Evolutionary conservation across 2,329 filamentous ascomycete species (phyloP).

Genomic region (Colletotrichum tabaci): DNA sequence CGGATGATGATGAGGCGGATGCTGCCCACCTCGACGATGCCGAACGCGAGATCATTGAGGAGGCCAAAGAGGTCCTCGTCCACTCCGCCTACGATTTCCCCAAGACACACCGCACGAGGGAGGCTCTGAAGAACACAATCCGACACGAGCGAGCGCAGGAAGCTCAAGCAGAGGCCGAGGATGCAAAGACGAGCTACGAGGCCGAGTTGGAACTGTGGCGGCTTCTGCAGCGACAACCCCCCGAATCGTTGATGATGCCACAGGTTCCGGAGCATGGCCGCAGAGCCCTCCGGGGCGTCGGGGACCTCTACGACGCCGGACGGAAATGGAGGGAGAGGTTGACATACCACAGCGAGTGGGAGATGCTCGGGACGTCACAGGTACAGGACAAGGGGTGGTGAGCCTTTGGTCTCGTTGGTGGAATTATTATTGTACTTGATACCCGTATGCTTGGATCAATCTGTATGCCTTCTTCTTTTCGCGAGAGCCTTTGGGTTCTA

Average conservation of each 20-base stretch:
- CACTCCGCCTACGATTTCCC: slow-evolving; percentile 59
- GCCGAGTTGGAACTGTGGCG: slow-evolving; percentile 64
- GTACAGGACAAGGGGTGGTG: slow-evolving; percentile 15
- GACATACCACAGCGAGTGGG: slow-evolving; percentile 60
- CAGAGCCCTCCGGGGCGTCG: slow-evolving; percentile 51
- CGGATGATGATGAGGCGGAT: slow-evolving; percentile 8
- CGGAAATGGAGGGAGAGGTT: slow-evolving; percentile 57
- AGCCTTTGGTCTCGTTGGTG: background rate
- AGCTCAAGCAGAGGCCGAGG: slow-evolving; percentile 59
- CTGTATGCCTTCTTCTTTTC: background rate
- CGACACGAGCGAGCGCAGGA: slow-evolving; percentile 60
- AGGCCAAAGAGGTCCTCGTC: slow-evolving; percentile 59
- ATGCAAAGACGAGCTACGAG: slow-evolving; percentile 56
- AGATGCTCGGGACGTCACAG: slow-evolving; percentile 46
- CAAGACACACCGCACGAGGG: slow-evolving; percentile 53
- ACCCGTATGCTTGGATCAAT: slow-evolving; percentile 32
- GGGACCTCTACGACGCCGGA: slow-evolving; percentile 54
- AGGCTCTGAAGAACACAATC: slow-evolving; percentile 57
- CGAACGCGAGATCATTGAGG: slow-evolving; percentile 52
- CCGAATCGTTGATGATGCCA: slow-evolving; percentile 51
- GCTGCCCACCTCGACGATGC: slow-evolving; percentile 14
- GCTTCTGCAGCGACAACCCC: slow-evolving; percentile 57
- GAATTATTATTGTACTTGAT: slow-evolving; percentile 27
- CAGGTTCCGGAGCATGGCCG: slow-evolving; percentile 49
- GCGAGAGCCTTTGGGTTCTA: background rate